Conservation (phyloP, 208 protist species). For the Jaenimonas drosophilae region DNA sequence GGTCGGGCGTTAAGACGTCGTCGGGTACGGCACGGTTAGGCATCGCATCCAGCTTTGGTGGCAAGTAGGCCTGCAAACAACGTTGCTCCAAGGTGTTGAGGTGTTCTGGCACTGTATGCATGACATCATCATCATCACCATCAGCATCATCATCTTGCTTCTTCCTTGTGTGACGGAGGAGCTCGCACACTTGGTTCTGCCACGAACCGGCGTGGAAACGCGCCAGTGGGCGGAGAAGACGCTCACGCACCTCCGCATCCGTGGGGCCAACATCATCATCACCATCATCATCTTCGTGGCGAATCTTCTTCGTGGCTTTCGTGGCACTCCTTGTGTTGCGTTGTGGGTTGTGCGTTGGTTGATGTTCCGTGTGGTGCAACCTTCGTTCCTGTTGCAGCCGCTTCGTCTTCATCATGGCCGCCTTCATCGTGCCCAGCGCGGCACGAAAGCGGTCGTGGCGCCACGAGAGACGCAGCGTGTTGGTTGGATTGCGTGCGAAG, state of each 20-base stretch:
- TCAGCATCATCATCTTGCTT: too few species aligned
- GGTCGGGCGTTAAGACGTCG: conserved; percentile 58
- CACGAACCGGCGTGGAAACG: too few species aligned
- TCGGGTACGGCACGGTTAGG: conserved; percentile 22
- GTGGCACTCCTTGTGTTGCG: not conserved
- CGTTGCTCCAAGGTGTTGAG: too few species aligned
- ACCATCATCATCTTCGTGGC: not conserved
- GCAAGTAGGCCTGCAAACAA: conserved; percentile 62
- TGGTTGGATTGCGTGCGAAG: conserved; percentile 32
- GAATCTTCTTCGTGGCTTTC: not conserved
- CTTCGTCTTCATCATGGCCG: not conserved
- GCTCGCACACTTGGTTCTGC: conserved; percentile 22
- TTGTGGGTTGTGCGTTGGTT: not conserved
- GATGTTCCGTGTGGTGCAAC: conserved; percentile 9
- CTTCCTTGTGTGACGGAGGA: too few species aligned
- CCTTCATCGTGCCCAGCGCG: conserved; percentile 1
- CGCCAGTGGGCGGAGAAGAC: not conserved
- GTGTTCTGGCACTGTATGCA: too few species aligned
- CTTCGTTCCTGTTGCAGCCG: not conserved
- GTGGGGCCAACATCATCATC: not conserved
- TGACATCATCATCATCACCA: too few species aligned
- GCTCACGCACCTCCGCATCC: not conserved
- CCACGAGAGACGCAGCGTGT: conserved; percentile 60
- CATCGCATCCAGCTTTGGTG: conserved; percentile 64
- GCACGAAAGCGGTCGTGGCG: conserved; percentile 17